phyloP scores from a whole-genome alignment of 169 alveolate species.

The Cryptosporidium andersoni region DNA sequence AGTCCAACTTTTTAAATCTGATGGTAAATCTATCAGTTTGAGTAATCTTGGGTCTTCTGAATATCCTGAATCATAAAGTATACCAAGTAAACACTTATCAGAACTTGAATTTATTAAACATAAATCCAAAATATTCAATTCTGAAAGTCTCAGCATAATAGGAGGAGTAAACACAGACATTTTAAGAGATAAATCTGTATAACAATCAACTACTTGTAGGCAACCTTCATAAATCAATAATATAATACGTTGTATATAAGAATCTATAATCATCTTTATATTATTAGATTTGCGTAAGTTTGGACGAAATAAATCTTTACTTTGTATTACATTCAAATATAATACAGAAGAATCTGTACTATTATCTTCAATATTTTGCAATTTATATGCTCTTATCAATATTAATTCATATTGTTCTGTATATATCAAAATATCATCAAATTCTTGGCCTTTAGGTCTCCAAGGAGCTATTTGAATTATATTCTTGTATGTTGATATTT shows the following conservation, averaged over 20 bases:
- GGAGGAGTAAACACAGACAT: slow-evolving; percentile 21
- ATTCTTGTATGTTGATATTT: slow-evolving; percentile 23
- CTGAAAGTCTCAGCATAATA: slow-evolving; percentile 48
- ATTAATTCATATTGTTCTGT: slow-evolving; percentile 28
- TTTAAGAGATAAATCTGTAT: neutral
- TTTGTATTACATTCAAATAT: slow-evolving; percentile 19
- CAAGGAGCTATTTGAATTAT: slow-evolving; percentile 24
- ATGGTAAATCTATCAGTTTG: slow-evolving; percentile 37
- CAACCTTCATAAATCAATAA: slow-evolving; percentile 62
- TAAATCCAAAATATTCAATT: slow-evolving; percentile 11
- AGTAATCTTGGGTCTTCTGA: slow-evolving; percentile 47
- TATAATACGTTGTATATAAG: slow-evolving; percentile 37
- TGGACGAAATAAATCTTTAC: slow-evolving; percentile 16
- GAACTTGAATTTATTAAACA: slow-evolving; percentile 20
- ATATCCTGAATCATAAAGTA: slow-evolving; percentile 54
- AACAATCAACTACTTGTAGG: slow-evolving; percentile 43
- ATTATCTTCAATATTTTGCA: neutral
- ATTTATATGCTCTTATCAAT: slow-evolving; percentile 24
- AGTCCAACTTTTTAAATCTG: slow-evolving; percentile 43
- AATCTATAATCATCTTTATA: slow-evolving; percentile 32
- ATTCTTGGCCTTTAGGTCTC: slow-evolving; percentile 42
- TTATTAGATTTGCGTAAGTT: slow-evolving; percentile 50
- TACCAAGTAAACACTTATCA: slow-evolving; percentile 19
- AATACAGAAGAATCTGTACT: slow-evolving; percentile 13
- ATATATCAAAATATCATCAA: slow-evolving; percentile 41